phyloP scores from a whole-genome alignment of 1,284 basidiomycete species.

The Moesziomyces sp. region DNA sequence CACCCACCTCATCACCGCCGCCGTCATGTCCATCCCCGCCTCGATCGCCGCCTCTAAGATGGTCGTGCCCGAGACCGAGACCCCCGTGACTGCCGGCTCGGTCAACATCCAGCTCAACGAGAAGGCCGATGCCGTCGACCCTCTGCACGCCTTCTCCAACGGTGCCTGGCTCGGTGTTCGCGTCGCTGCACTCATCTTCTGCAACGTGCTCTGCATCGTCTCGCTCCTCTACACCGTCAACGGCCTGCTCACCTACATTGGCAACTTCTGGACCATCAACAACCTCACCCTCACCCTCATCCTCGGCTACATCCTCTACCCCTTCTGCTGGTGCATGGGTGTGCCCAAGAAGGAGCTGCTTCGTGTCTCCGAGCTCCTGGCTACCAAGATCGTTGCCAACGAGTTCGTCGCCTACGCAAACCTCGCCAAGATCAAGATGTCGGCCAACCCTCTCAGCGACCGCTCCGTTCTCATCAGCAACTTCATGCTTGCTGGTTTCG shows the following conservation, averaged over 20 bases:
- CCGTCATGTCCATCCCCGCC: constrained; percentile 93
- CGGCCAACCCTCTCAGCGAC: constrained; percentile 73
- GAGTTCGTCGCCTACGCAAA: constrained; percentile 83
- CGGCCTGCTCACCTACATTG: constrained; percentile 88
- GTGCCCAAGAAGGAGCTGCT: constrained; percentile 68
- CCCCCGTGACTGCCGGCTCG: constrained; percentile 83
- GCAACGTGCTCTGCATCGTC: constrained; percentile 78
- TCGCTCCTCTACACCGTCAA: constrained; percentile 83
- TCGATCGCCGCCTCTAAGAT: constrained; percentile 90
- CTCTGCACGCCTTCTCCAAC: constrained; percentile 86
- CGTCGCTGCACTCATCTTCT: constrained; percentile 86
- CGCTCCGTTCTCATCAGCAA: constrained; percentile 80
- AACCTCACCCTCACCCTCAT: constrained; percentile 83
- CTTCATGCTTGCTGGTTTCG: constrained; percentile 88
- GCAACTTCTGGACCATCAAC: constrained; percentile 83
- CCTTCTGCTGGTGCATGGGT: constrained; percentile 75
- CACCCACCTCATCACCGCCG: constrained; percentile 83
- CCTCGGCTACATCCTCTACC: constrained; percentile 85
- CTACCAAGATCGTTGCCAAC: constrained; percentile 82
- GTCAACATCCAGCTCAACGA: constrained; percentile 80
- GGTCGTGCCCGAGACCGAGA: constrained; percentile 82
- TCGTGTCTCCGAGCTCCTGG: constrained; percentile 74
- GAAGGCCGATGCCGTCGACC: constrained; percentile 72
- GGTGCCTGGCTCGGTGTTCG: constrained; percentile 86
- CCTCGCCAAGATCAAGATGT: constrained; percentile 44